Evolutionary conservation across 148 eudicot genomes (phyloP), one percentile per base, ranked within the genome.

Genomic region (Amaranthus cruentus): DNA sequence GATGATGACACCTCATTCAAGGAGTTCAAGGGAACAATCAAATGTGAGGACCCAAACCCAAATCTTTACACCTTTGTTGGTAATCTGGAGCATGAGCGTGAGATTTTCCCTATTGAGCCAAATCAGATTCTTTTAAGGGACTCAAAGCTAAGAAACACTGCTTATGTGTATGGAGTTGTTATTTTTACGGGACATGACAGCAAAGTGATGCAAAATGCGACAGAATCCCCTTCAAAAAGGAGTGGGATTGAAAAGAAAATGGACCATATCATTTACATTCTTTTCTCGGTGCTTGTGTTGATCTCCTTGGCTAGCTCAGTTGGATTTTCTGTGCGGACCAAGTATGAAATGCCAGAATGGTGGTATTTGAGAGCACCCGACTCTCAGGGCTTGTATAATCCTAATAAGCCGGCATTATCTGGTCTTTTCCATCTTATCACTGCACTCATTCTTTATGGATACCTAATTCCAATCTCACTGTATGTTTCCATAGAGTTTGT

Each of bases 401-500:
- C 98, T 4, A 47, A 11, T 0, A 76, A 77, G 43, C 85, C 93
- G 18, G 66, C 73, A 28, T 62, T 78, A 43, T 87, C 98, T 1
- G 98, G 91, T 38, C 74, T 89, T 58, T 77, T 78, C 81, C 98
- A 94, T 77, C 87, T 87, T 70, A 75, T 94, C 77, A 94, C 97
- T 55, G 98, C 98, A 12, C 91, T 91, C 53, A 91, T 94, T 58
- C 78, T 94, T 6, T 95, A 95, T 76, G 98, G 97, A 11, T 95
- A 95, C 65, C 72, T 95, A 70, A 95, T 95, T 50, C 98, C 98
- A 5, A 95, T 95, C 46, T 95, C 98, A 43, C 89, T 95, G 0
- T 95, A 95, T 74, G 98, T 91, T 62, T 95, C 97, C 4, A 91
- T 95, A 64, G 98, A 95, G 83, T 88, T 95, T 73, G 98, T 95